Percentiles rank a stretch among this genome's conserved stretches.
Evolutionary conservation across 345 rosid species (phyloP).

Genomic region (Eutrema japonicum): DNA sequence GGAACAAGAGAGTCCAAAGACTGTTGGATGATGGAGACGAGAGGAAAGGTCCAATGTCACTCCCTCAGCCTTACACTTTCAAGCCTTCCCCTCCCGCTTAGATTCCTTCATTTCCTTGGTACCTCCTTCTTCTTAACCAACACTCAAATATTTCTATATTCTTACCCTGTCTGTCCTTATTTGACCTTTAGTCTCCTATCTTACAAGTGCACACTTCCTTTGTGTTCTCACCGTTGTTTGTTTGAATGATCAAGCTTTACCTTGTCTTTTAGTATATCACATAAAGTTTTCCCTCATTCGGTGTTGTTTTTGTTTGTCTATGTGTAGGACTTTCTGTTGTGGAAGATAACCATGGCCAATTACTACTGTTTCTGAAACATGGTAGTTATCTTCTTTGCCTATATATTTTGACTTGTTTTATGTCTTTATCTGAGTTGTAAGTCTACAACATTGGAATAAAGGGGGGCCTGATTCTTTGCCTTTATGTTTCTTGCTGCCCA

Average conservation of each 20-base stretch:
- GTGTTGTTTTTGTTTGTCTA: conserved; percentile 19
- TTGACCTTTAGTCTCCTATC: background rate
- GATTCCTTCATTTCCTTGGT: conserved; percentile 25
- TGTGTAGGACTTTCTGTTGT: conserved; percentile 18
- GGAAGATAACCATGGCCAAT: conserved; percentile 21
- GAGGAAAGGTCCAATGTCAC: conserved; percentile 76
- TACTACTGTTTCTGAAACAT: conserved; percentile 18
- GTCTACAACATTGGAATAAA: conserved; percentile 25
- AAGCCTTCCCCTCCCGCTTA: conserved; percentile 53
- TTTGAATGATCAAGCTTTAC: background rate
- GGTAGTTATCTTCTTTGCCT: conserved; percentile 7
- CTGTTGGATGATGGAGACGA: conserved; percentile 67
- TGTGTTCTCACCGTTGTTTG: conserved; percentile 1
- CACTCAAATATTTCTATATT: background rate
- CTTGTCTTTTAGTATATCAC: background rate
- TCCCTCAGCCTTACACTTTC: conserved; percentile 86
- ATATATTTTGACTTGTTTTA: conserved; percentile 20
- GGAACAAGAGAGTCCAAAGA: conserved; percentile 72
- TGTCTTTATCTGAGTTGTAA: conserved; percentile 27
- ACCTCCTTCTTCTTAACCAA: background rate
- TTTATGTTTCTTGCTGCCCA: conserved; percentile 3
- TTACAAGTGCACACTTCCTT: background rate
- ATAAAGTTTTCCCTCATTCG: background rate
- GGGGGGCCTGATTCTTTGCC: background rate
- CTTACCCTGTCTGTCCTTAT: background rate